A percentile compares a stretch with the other conserved stretches of the same genome.
Conservation (phyloP, 768 basidiomycete genomes). For the Leccinum rimulosum region DNA sequence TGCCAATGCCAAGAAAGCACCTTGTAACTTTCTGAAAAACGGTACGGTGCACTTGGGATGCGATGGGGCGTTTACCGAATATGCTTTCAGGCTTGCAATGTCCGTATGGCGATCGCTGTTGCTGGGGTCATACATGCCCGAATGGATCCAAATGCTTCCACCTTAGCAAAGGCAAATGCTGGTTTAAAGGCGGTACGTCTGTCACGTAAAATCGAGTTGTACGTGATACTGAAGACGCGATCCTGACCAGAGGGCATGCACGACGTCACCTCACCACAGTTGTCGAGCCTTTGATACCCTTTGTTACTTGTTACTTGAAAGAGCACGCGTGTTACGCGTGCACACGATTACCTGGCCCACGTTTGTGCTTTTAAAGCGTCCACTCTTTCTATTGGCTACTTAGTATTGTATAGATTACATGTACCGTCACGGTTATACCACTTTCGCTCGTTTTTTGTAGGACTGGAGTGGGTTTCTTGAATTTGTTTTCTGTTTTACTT, state of each 20-base stretch:
- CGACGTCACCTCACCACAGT: conserved; percentile 16
- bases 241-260: conserved; percentile 41
- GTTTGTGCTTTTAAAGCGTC: conserved; percentile 26
- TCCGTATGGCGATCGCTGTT: conserved; percentile 73
- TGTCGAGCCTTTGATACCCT: conserved; percentile 23
- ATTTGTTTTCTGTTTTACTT: conserved; percentile 1
- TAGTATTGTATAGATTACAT: conserved; percentile 17
- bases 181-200: conserved; percentile 73
- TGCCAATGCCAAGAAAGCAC: conserved; percentile 79
- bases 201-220: background rate
- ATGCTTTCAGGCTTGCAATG: conserved; percentile 56
- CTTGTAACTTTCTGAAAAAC: conserved; percentile 82
- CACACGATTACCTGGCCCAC: conserved; percentile 5
- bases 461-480: conserved; percentile 18
- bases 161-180: conserved; percentile 77
- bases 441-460: conserved; percentile 30
- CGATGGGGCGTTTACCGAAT: conserved; percentile 4
- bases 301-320: conserved; percentile 3
- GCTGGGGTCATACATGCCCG: conserved; percentile 84
- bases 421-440: conserved; percentile 27
- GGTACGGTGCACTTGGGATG: conserved; percentile 37
- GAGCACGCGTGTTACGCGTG: conserved; percentile 1
- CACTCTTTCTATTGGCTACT: conserved; percentile 16
- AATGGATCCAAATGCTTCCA: conserved; percentile 70
- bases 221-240: conserved; percentile 1